Base-by-base conservation (phyloP, 805 yeast species). In the Candida yuanshanica region DNA sequence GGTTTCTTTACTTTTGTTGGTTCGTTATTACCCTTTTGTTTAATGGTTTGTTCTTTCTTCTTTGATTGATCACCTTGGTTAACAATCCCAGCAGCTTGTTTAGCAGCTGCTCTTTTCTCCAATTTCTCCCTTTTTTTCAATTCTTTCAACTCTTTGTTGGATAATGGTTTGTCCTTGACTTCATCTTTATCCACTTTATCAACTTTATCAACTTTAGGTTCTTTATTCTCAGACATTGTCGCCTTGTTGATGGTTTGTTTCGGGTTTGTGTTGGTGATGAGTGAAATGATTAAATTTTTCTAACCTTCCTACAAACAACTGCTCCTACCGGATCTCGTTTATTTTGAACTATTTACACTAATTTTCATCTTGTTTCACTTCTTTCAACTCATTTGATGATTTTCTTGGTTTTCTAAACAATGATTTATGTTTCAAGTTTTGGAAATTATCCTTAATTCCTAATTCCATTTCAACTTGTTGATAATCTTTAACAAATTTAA, bases 101-200 rank as follows among this genome's bases (percentile, higher is more conserved):
- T 89, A 48, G 81, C 78, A 2, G 96, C 95, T 2, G 96, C 93
- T 59, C 98, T 74, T 60, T 87, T 86, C 31, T 93, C 95, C 12
- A 93, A 93, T 65, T 91, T 90, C 56, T 89, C 95, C 53, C 78
- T 78, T 69, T 89, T 90, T 60, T 88, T 86, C 60, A 81, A 67
- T 53, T 87, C 96, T 60, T 90, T 90, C 47, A 87, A 69, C 61
- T 90, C 95, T 53, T 88, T 89, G 50, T 86, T 86, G 9, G 85
- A 64, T 34, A 82, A 60, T 45, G 59, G 59, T 24, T 55, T 58
- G 18, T 44, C 59, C n/a, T n/a, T n/a, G n/a, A n/a, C n/a, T n/a
- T n/a, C 31, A 13, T 41, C 45, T 11, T 24, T 29, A 7, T 38
- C 36, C 42, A 36, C 36, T 12, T 22, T 25, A 32, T 37, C 34